phyloP scores from a whole-genome alignment of 768 basidiomycete genomes.

The Mycena epipterygia region DNA sequence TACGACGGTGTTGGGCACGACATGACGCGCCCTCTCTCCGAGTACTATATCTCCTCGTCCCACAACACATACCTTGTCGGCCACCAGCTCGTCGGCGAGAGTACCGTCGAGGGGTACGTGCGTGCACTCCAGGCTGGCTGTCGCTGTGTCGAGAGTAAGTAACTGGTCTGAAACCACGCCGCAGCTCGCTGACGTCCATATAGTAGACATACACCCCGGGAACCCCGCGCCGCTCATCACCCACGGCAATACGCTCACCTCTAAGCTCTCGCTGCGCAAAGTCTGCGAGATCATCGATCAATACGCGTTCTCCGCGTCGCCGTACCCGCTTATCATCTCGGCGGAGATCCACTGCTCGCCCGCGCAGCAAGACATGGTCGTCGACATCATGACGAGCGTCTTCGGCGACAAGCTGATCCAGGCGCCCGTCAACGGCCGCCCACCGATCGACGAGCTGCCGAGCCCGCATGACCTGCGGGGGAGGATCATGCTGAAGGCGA shows the following conservation, averaged over 20 bases:
- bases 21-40: constrained; percentile 89
- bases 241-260: constrained; percentile 93
- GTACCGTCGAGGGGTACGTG: constrained; percentile 89
- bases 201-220: constrained; percentile 95
- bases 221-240: constrained; percentile 90
- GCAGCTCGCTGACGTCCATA: background rate
- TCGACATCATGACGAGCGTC: constrained; percentile 59
- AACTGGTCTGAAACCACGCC: constrained; percentile 41
- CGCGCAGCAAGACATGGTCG: constrained; percentile 67
- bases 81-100: constrained; percentile 82
- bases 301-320: constrained; percentile 94
- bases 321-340: constrained; percentile 96
- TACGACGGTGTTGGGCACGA: constrained; percentile 68
- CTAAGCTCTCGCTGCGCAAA: constrained; percentile 86
- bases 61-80: constrained; percentile 93
- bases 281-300: constrained; percentile 89
- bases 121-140: constrained; percentile 90
- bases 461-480: constrained; percentile 91
- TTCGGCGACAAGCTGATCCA: constrained; percentile 59
- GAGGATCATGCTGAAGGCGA: constrained; percentile 86
- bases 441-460: constrained; percentile 71
- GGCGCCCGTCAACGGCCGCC: constrained; percentile 54
- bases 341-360: constrained; percentile 94
- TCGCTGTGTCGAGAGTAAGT: constrained; percentile 89
- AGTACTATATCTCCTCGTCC: constrained; percentile 92